These are phyloP conservation scores for Xylaria sp. DNA, from an alignment of 495 filamentous ascomycete genomes.

Conservation along the genomic window DNA sequence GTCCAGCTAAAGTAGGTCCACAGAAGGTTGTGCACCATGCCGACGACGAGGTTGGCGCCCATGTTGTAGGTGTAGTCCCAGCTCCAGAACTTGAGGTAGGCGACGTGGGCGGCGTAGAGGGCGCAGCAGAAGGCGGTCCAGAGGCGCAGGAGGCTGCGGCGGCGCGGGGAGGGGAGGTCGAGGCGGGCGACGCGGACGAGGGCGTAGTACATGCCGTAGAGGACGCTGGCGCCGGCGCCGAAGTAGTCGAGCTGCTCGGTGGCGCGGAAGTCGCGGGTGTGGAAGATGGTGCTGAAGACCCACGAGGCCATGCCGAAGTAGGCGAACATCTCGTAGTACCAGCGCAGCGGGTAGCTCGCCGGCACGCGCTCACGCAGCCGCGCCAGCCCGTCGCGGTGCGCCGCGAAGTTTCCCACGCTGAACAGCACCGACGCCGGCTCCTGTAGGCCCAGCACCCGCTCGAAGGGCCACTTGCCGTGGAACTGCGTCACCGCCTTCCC, in stretches of 20 bases:
- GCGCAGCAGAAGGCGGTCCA: constrained; percentile 77
- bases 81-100: constrained; percentile 80
- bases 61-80: constrained; percentile 99
- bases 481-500: constrained; percentile 80
- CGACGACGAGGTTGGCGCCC: constrained; percentile 87
- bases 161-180: constrained; percentile 66
- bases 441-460: constrained; percentile 87
- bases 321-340: constrained; percentile 81
- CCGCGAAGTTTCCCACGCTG: constrained; percentile 85
- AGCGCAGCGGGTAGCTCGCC: constrained; percentile 72
- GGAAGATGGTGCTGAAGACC: constrained; percentile 89
- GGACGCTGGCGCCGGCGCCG: constrained; percentile 85
- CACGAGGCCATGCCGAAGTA: constrained; percentile 84
- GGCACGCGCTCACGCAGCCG: constrained; percentile 75
- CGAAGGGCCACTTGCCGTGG: constrained; percentile 99
- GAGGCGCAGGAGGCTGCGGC: constrained; percentile 65
- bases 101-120: constrained; percentile 79
- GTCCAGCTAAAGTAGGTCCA: constrained; percentile 85
- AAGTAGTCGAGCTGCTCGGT: constrained; percentile 98
- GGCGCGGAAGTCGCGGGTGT: constrained; percentile 80
- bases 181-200: constrained; percentile 82
- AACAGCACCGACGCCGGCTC: constrained; percentile 94
- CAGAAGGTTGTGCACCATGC: constrained; percentile 78
- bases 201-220: constrained; percentile 89
- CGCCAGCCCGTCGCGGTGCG: constrained; percentile 81